These are phyloP conservation scores for Fusarium sp. DNA, from an alignment of 2,329 filamentous ascomycete genomes.

Conservation along the genomic window DNA sequence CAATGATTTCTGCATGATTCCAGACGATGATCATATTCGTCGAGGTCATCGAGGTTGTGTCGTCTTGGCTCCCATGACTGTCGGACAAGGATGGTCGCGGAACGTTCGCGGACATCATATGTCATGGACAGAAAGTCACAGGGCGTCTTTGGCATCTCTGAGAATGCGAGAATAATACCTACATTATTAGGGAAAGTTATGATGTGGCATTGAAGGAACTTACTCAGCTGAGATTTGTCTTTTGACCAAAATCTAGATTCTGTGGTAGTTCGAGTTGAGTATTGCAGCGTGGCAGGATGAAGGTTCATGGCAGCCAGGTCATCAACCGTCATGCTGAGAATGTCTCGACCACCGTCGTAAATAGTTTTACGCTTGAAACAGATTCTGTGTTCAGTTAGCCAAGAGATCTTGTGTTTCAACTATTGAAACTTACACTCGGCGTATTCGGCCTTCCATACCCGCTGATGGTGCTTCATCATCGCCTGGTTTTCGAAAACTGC, in stretches of 20 bases:
- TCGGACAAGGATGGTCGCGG: slow-evolving; percentile 54
- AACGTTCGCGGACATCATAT: slow-evolving; percentile 52
- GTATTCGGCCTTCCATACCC: slow-evolving; percentile 49
- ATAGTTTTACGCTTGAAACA: slow-evolving; percentile 49
- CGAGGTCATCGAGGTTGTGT: slow-evolving; percentile 54
- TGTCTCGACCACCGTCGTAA: slow-evolving; percentile 47
- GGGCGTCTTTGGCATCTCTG: slow-evolving; percentile 54
- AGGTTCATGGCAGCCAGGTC: slow-evolving; percentile 50
- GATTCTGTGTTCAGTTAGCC: slow-evolving; percentile 40
- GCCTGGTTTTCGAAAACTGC: slow-evolving; percentile 37
- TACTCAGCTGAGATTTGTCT: slow-evolving; percentile 49
- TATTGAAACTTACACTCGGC: slow-evolving; percentile 46
- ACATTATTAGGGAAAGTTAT: neutral
- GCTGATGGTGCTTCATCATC: slow-evolving; percentile 33
- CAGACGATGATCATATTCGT: slow-evolving; percentile 57
- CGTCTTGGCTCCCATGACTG: slow-evolving; percentile 55
- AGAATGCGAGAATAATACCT: slow-evolving; percentile 58
- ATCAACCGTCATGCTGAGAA: slow-evolving; percentile 48
- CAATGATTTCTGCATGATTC: slow-evolving; percentile 56
- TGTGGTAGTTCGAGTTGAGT: slow-evolving; percentile 51
- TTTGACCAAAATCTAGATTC: slow-evolving; percentile 54
- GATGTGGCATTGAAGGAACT: neutral
- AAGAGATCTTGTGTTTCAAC: neutral
- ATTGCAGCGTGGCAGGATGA: slow-evolving; percentile 53
- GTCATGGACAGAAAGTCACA: slow-evolving; percentile 60